Conservation (phyloP, 2,329 filamentous ascomycete species). For the Phaeoacremonium minimum region DNA sequence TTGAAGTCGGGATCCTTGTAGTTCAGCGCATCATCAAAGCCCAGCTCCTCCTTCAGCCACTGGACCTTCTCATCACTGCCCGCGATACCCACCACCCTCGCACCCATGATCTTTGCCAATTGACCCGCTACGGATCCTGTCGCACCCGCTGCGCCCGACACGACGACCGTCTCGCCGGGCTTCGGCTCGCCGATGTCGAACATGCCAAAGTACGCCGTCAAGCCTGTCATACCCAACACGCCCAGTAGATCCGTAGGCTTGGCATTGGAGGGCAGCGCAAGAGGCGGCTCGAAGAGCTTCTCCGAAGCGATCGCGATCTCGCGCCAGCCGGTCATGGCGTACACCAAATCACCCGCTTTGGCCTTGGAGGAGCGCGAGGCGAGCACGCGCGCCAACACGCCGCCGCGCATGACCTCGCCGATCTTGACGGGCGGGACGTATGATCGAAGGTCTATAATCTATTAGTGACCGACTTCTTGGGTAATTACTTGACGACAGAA, state of each 20-base stretch:
- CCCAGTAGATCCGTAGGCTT: slow-evolving; percentile 47
- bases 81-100: slow-evolving; percentile 48
- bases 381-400: slow-evolving; percentile 46
- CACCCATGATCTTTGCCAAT: slow-evolving; percentile 61
- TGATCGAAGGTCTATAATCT: slow-evolving; percentile 21
- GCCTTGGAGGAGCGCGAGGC: slow-evolving; percentile 41
- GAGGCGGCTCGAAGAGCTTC: slow-evolving; percentile 26
- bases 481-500: too few relatives aligned
- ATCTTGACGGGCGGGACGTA: slow-evolving; percentile 59
- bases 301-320: slow-evolving; percentile 49
- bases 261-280: slow-evolving; percentile 19
- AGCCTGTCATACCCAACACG: slow-evolving; percentile 53
- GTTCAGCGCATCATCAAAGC: slow-evolving; percentile 64
- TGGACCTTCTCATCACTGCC: slow-evolving; percentile 53
- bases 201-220: slow-evolving; percentile 66
- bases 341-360: slow-evolving; percentile 46
- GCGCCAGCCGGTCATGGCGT: slow-evolving; percentile 48
- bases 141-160: slow-evolving; percentile 63
- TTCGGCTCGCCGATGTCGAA: slow-evolving; percentile 58
- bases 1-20: slow-evolving; percentile 64
- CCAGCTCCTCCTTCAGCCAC: slow-evolving; percentile 60
- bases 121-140: slow-evolving; percentile 64
- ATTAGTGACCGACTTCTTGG: too few relatives aligned
- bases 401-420: slow-evolving; percentile 56
- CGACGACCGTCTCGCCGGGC: slow-evolving; percentile 61